Evolutionary conservation across 2,329 filamentous ascomycete genomes (phyloP).

Genomic region (Chlorencoelia australis): DNA sequence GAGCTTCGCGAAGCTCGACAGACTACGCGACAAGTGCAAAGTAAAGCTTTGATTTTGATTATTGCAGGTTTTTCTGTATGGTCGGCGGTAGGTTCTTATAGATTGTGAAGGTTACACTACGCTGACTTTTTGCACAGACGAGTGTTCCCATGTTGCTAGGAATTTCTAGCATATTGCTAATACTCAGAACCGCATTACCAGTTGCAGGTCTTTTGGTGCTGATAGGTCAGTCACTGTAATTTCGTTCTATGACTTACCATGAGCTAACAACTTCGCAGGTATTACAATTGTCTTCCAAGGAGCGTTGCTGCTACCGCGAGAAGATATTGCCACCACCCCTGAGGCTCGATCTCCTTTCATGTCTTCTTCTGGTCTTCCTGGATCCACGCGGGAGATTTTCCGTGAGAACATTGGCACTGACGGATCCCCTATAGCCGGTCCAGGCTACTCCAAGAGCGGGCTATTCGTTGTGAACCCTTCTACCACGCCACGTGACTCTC

Average conservation of each 20-base stretch:
- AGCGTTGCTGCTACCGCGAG: constrained; percentile 16
- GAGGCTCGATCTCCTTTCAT: constrained; percentile 27
- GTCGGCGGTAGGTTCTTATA: constrained; percentile 20
- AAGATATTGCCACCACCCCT: constrained; percentile 18
- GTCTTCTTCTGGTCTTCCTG: constrained; percentile 11
- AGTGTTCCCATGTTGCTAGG: constrained; percentile 28
- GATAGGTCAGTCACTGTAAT: constrained; percentile 25
- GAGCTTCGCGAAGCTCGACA: constrained; percentile 11
- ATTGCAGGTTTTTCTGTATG: constrained; percentile 23
- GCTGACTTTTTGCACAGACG: constrained; percentile 16
- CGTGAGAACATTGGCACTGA: constrained; percentile 12
- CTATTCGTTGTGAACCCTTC: constrained; percentile 27
- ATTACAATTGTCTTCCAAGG: constrained; percentile 20
- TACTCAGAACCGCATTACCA: constrained; percentile 24
- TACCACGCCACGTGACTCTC: constrained; percentile 18
- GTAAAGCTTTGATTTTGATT: constrained; percentile 19
- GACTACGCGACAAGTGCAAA: constrained; percentile 15
- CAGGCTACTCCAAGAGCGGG: constrained; percentile 19
- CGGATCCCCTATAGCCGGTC: constrained; percentile 20
- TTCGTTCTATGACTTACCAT: neutral
- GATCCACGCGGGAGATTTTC: constrained; percentile 18
- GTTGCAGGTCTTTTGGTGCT: constrained; percentile 24
- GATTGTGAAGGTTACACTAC: neutral
- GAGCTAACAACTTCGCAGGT: constrained; percentile 9
- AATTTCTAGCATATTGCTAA: constrained; percentile 18